phyloP scores from a whole-genome alignment of 192 early-diverging fungal genomes.

The Coemansia erecta region DNA sequence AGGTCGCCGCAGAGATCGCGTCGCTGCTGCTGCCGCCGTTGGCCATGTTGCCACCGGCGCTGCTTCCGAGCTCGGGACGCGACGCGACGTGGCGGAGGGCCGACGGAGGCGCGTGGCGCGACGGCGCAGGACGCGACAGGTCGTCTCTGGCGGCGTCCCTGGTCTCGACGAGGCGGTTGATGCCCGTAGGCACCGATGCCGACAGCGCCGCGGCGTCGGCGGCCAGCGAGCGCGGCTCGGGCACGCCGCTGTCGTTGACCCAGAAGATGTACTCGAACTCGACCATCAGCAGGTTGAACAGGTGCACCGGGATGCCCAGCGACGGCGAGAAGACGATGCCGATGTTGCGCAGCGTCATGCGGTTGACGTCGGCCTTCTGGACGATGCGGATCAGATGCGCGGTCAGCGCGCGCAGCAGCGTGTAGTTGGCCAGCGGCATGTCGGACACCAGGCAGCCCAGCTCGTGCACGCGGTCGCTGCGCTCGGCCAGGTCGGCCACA shows the following conservation, averaged over 20 bases:
- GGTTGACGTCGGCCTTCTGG: slow-evolving; percentile 76
- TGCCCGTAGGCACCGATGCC: slow-evolving; percentile 31
- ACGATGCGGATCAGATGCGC: slow-evolving; percentile 92
- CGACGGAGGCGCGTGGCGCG: slow-evolving; percentile 7
- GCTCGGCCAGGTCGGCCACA: slow-evolving; percentile 78
- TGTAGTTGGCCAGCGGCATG: slow-evolving; percentile 88
- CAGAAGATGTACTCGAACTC: slow-evolving; percentile 87
- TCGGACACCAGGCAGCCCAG: slow-evolving; percentile 73
- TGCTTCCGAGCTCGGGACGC: slow-evolving; percentile 14
- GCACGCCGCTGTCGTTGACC: slow-evolving; percentile 64
- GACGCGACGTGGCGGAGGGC: slow-evolving; percentile 9
- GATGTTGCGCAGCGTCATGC: slow-evolving; percentile 94
- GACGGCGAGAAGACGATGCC: slow-evolving; percentile 97
- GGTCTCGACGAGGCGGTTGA: slow-evolving; percentile 17
- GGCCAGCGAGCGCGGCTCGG: slow-evolving; percentile 45
- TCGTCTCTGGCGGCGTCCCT: background rate
- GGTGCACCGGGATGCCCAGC: slow-evolving; percentile 85
- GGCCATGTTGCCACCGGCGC: background rate
- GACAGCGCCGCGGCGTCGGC: slow-evolving; percentile 16
- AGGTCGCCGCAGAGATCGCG: slow-evolving; percentile 13
- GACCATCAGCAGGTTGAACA: slow-evolving; percentile 90
- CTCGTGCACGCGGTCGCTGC: slow-evolving; percentile 77
- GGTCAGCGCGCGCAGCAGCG: slow-evolving; percentile 78
- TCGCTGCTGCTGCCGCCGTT: background rate
- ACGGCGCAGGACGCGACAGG: background rate